These are phyloP conservation scores for Furcasterigmium furcatum DNA, from an alignment of 2,329 filamentous ascomycete species.

Conservation along the genomic window DNA sequence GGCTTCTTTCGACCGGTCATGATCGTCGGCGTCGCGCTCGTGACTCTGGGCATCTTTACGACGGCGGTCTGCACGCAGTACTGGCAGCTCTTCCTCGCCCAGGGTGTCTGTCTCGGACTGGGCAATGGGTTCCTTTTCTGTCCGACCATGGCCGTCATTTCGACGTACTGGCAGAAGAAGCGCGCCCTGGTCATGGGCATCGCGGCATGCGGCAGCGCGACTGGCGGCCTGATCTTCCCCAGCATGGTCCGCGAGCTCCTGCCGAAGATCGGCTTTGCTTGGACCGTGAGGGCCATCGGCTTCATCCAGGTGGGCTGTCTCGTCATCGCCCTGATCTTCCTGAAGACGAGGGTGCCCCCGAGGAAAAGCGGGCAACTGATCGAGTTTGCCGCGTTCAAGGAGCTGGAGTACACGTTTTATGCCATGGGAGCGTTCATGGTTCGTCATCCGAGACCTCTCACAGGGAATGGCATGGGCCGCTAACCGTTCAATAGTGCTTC, in stretches of 20 bases:
- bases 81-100: slow-evolving; percentile 53
- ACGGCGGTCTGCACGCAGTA: slow-evolving; percentile 41
- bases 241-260: slow-evolving; percentile 54
- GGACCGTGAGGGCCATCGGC: slow-evolving; percentile 56
- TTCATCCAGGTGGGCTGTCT: slow-evolving; percentile 52
- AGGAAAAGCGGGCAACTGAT: slow-evolving; percentile 35
- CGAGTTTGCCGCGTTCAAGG: slow-evolving; percentile 42
- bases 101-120: slow-evolving; percentile 52
- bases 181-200: slow-evolving; percentile 60
- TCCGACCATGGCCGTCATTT: slow-evolving; percentile 60
- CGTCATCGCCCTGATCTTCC: slow-evolving; percentile 29
- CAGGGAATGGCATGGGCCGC: too few relatives aligned
- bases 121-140: slow-evolving; percentile 63
- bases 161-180: slow-evolving; percentile 60
- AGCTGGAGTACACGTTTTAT: slow-evolving; percentile 39
- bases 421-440: slow-evolving; percentile 27
- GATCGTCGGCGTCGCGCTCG: slow-evolving; percentile 33
- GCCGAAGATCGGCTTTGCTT: slow-evolving; percentile 52
- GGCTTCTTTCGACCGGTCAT: slow-evolving; percentile 46
- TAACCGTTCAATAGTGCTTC: slow-evolving; percentile 42
- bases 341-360: slow-evolving; percentile 37
- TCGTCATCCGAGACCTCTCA: too few relatives aligned
- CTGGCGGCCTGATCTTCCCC: slow-evolving; percentile 55
- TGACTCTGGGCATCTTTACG: slow-evolving; percentile 43
- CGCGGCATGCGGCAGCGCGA: slow-evolving; percentile 54